phyloP scores from a whole-genome alignment of 495 filamentous ascomycete species.

The Lindgomyces ingoldianus region DNA sequence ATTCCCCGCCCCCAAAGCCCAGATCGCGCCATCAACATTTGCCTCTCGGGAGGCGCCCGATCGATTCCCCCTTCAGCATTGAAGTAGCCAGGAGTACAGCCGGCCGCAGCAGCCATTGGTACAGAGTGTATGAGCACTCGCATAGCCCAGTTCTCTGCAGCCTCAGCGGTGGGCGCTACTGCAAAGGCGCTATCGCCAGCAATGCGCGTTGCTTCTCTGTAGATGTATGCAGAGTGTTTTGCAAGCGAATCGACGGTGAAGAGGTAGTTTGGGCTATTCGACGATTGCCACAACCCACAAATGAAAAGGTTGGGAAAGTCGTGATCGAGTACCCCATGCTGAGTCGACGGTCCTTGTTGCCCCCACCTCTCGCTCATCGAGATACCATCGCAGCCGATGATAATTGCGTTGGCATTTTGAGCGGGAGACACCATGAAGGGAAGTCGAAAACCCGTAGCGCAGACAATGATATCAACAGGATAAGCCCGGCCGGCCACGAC shows the following conservation, averaged over 20 bases:
- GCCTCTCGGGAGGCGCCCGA: constrained; percentile 30
- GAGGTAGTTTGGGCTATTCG: constrained; percentile 46
- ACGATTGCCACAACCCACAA: constrained; percentile 47
- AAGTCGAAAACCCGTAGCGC: constrained; percentile 52
- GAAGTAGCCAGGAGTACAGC: constrained; percentile 61
- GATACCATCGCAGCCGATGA: constrained; percentile 48
- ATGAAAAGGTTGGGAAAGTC: constrained; percentile 61
- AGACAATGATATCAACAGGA: constrained; percentile 53
- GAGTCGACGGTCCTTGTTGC: constrained; percentile 42
- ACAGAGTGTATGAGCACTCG: constrained; percentile 48
- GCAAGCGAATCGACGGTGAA: constrained; percentile 48
- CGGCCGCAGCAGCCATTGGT: constrained; percentile 44
- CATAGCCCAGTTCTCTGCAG: constrained; percentile 52
- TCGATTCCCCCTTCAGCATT: constrained; percentile 52
- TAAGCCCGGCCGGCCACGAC: constrained; percentile 47
- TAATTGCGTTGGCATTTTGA: constrained; percentile 45
- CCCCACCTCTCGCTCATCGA: constrained; percentile 52
- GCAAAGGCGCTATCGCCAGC: constrained; percentile 37
- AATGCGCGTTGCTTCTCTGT: constrained; percentile 46
- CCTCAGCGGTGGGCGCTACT: constrained; percentile 50
- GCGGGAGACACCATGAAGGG: constrained; percentile 42
- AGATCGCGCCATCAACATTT: constrained; percentile 30
- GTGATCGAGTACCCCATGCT: constrained; percentile 51
- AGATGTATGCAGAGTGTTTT: constrained; percentile 51
- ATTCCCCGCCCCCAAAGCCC: constrained; percentile 38